phyloP scores from a whole-genome alignment of 345 rosid species.

The Aegle marmelos region DNA sequence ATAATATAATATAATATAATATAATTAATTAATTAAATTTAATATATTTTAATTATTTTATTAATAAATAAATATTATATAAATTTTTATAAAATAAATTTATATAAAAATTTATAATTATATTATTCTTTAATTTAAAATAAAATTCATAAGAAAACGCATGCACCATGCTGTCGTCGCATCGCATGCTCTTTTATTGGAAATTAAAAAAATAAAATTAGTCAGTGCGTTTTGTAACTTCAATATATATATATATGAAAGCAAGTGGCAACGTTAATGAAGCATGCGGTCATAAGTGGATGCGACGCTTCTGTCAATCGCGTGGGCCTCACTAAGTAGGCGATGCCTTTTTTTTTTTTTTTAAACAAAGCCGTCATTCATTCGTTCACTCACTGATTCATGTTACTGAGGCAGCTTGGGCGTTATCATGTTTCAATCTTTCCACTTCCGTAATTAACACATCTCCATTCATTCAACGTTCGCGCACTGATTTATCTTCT shows the following conservation, averaged over 20 bases:
- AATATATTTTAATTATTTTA: no score
- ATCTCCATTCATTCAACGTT: slow-evolving; percentile 11
- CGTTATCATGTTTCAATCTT: neutral
- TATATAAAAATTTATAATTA: no score
- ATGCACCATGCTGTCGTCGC: neutral
- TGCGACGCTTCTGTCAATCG: slow-evolving; percentile 19
- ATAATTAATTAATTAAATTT: no score
- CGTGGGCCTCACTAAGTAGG: slow-evolving; percentile 14
- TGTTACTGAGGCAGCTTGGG: no score
- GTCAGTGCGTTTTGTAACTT: neutral
- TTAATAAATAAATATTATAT: no score
- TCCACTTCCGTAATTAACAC: neutral
- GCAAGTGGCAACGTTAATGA: neutral
- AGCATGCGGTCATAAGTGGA: neutral
- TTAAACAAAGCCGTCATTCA: neutral
- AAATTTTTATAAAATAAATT: no score
- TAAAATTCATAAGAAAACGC: no score
- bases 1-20: no score
- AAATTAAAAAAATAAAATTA: no score
- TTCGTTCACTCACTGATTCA: no score
- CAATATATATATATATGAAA: no score
- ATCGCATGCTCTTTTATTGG: neutral
- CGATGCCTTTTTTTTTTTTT: slow-evolving; percentile 3
- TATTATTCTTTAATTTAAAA: no score
- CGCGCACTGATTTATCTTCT: slow-evolving; percentile 7